Percentiles rank a stretch among this genome's conserved stretches.
phyloP scores from a whole-genome alignment of 257 asterid genomes.

The Striga asiatica region DNA sequence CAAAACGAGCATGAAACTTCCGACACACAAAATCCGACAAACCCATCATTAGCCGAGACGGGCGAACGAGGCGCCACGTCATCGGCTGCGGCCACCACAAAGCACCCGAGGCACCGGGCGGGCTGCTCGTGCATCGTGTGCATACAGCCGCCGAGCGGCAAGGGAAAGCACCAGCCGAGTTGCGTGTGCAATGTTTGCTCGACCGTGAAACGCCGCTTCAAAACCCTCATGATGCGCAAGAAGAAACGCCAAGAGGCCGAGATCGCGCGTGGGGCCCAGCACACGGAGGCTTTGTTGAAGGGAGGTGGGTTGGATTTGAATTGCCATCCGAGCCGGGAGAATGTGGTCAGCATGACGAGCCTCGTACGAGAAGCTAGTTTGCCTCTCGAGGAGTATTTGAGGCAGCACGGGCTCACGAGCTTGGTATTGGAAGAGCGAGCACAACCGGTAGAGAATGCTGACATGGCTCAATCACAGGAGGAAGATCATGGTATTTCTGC shows the following conservation, averaged over 20 bases:
- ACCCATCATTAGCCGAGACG: constrained; percentile 21
- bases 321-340: constrained; percentile 46
- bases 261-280: too few relatives aligned
- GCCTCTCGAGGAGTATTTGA: constrained; percentile 68
- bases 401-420: constrained; percentile 83
- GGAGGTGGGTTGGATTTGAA: constrained; percentile 62
- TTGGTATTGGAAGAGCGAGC: constrained; percentile 48
- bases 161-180: constrained; percentile 92
- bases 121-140: constrained; percentile 99
- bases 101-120: constrained; percentile 90
- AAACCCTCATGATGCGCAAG: constrained; percentile 95
- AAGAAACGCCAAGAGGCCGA: constrained; percentile 96
- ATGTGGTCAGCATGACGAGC: constrained; percentile 49
- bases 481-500: constrained; percentile 22
- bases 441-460: constrained; percentile 20
- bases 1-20: constrained; percentile 34
- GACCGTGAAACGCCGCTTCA: constrained; percentile 92
- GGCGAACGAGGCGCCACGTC: constrained; percentile 44
- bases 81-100: constrained; percentile 69
- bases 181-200: constrained; percentile 93
- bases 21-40: constrained; percentile 29
- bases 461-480: constrained; percentile 22
- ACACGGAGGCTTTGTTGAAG: constrained; percentile 29
- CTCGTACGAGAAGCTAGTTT: constrained; percentile 81
- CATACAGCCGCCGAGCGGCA: constrained; percentile 99